Conservation (phyloP, 2,329 filamentous ascomycete genomes). For the Pseudogymnoascus sp. region DNA sequence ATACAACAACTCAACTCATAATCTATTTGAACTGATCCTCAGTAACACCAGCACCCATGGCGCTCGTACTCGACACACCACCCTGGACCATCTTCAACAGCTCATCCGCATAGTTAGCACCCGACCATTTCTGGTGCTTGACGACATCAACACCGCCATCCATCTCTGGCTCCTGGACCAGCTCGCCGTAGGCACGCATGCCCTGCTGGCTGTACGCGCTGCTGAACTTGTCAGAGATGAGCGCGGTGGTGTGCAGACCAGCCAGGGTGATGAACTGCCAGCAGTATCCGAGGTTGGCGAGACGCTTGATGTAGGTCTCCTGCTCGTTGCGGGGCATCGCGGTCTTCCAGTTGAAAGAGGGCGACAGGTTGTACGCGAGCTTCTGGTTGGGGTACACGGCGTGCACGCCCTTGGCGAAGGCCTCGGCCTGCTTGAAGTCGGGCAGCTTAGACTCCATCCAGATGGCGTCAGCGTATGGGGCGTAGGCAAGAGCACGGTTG, state of each 20-base stretch:
- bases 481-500: slow-evolving; percentile 84
- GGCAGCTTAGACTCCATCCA: slow-evolving; percentile 99
- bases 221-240: slow-evolving; percentile 84
- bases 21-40: slow-evolving; percentile 92
- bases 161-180: slow-evolving; percentile 98
- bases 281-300: slow-evolving; percentile 85
- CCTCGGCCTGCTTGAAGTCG: slow-evolving; percentile 80
- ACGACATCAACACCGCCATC: slow-evolving; percentile 84
- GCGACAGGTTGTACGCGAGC: slow-evolving; percentile 96
- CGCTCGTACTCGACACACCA: slow-evolving; percentile 81
- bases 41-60: slow-evolving; percentile 96
- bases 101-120: slow-evolving; percentile 90
- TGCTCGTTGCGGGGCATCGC: slow-evolving; percentile 89
- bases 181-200: slow-evolving; percentile 94
- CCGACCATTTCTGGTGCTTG: slow-evolving; percentile 98
- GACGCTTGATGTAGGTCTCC: slow-evolving; percentile 91
- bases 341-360: slow-evolving; percentile 99
- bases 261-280: slow-evolving; percentile 99
- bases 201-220: slow-evolving; percentile 71
- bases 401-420: slow-evolving; percentile 91
- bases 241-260: slow-evolving; percentile 87
- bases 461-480: slow-evolving; percentile 88
- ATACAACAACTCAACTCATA: too few relatives aligned
- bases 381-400: slow-evolving; percentile 95
- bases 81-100: slow-evolving; percentile 95